Base-by-base conservation (phyloP, 1,284 basidiomycete genomes). In the Mycena sp. region DNA sequence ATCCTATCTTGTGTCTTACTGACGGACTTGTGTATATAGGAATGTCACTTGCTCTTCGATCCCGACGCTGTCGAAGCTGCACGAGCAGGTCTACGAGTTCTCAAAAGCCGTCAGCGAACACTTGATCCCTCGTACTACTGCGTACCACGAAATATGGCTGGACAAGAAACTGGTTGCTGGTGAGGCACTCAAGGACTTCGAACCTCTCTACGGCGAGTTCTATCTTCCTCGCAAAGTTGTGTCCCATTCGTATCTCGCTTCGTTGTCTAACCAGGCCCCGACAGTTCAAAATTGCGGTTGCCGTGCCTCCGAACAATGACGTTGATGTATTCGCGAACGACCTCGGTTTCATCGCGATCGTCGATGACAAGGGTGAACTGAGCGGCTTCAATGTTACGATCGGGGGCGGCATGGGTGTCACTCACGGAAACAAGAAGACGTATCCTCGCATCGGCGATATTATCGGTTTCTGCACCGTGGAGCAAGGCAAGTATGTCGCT, bases 81-180 rank as follows among this genome's bases (percentile, higher is more conserved):
- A 99, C 79, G 79, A 82, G 38, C 87, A 93, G 73, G 94, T 95
- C 19, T 96, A 89, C 75, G 85, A 92, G 53, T 98, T 98, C 74
- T 86, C 94, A n/a, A 94, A 91, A 76, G 82, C 83, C 55, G 85
- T 98, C 72, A 96, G 94, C 77, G 89, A 92, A 72, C 91, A 94
- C 74, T 87, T 99, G 21, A 84, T 98, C 37, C 97, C 97, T 17
- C 86, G 90, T 56, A 99, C 96, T 19, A 90, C 89, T 6, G 97
- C 98, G 2, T 99, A 99, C 79, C 96, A 98, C 76, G 98, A 99
- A 81, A 99, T 99, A 71, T 99, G 98, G 97, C 84, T 99, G 55
- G 95, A 99, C 83, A 68, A 66, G 59, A 66, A 68, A 41, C 50
- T 66, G 29, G 67, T 68, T n/a, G 67, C 67, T 3, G 67, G 67